Base-by-base conservation (phyloP, 495 filamentous ascomycete genomes). In the Penicillium cosmopolitanum region DNA sequence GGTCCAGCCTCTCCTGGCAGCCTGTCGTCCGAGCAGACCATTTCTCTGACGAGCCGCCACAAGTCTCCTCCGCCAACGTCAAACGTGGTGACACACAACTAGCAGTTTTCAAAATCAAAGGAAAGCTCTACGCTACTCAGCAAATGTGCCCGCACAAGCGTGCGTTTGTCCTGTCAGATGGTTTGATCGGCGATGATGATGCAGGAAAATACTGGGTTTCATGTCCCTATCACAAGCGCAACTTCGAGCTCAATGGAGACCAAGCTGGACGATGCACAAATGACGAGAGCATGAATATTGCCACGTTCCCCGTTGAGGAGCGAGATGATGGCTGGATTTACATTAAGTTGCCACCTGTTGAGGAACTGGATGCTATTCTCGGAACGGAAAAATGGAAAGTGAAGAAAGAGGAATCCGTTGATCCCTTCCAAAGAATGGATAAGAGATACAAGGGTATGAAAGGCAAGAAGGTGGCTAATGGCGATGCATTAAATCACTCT, bases 101-200 rank as follows among this genome's bases (percentile, higher is more conserved):
- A 5, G 93, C 93, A 16, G 79, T 97, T 57, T 97, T 95, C 84
- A 92, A 92, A 68, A 81, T 97, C 61, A 84, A 85, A 57, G 94
- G 92, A 18, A 83, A 85, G 51, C 96, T 84, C 75, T 95, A 93
- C 69, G 90, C 91, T n/a, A 89, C 88, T 15, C 94, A 98, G 81
- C 93, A 98, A 71, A 98, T 98, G 94, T 98, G 94, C 71, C 94
- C 94, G 13, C 92, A 97, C 76, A 97, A 96, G 76, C 90, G 93
- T 28, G 87, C 93, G 0, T 97, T 98, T 72, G 89, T 92, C 31
- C 83, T 97, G 35, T 89, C 89, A 0, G 94, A 97, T 69, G 91
- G 92, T 5, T 67, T 98, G 2, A 85, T 97, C 42, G 94, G 94
- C n/a, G 88, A 96, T 43, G 85, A 88, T 56, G 73, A 79, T 70